phyloP scores from a whole-genome alignment of 805 yeast genomes.

The Kuraishia hungarica region DNA sequence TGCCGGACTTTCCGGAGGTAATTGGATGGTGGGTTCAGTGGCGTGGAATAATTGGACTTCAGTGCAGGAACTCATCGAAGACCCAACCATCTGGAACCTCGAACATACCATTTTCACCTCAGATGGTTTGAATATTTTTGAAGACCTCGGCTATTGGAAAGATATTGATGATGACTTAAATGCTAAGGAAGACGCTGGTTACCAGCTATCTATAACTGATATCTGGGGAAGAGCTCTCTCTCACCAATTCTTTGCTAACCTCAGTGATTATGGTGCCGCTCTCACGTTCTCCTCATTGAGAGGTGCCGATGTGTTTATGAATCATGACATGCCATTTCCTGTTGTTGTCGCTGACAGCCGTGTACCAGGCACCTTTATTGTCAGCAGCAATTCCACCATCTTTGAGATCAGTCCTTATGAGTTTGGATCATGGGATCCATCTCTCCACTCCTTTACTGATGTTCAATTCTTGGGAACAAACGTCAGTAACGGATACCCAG shows the following conservation, averaged over 20 bases:
- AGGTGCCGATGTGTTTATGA: constrained; percentile 49
- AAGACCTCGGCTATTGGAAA: constrained; percentile 43
- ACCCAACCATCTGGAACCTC: constrained; percentile 59
- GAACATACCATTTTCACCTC: constrained; percentile 51
- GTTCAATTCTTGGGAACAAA: constrained; percentile 63
- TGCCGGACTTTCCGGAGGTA: constrained; percentile 77
- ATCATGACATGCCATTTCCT: constrained; percentile 66
- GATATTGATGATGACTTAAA: constrained; percentile 44
- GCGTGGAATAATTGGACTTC: constrained; percentile 67
- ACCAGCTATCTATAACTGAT: constrained; percentile 59
- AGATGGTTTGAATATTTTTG: constrained; percentile 51
- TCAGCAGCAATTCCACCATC: constrained; percentile 60
- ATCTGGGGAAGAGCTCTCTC: constrained; percentile 75
- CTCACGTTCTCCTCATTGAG: constrained; percentile 50
- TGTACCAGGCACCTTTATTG: constrained; percentile 48
- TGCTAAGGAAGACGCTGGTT: constrained; percentile 55
- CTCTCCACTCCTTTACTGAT: constrained; percentile 56
- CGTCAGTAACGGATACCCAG: constrained; percentile 50
- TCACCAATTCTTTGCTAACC: constrained; percentile 59
- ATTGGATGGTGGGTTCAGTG: constrained; percentile 70
- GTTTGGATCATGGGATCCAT: constrained; percentile 85
- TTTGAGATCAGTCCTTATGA: constrained; percentile 60
- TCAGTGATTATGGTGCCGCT: constrained; percentile 55
- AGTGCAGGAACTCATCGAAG: constrained; percentile 47
- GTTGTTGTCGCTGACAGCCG: constrained; percentile 59